Percentiles rank a stretch among this genome's conserved stretches.
Conservation (phyloP, 176 grass and related monocot genomes). For the Dactylis glomerata region DNA sequence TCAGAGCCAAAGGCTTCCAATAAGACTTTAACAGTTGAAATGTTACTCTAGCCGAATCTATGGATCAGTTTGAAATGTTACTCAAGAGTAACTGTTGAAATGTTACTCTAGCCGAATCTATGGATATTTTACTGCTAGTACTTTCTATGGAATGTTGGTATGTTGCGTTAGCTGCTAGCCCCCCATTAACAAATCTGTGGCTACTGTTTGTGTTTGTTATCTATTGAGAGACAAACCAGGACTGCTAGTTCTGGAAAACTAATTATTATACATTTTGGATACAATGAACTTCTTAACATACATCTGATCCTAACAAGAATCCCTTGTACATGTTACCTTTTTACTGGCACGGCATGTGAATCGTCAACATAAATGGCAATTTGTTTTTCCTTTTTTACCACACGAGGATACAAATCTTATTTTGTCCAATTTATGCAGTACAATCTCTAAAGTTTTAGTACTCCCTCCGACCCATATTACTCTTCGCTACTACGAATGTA, state of each 20-base stretch:
- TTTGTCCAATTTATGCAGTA: neutral
- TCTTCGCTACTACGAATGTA: too few species aligned
- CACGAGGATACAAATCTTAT: neutral
- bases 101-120: too few species aligned
- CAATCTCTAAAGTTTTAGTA: neutral
- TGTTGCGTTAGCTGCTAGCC: neutral
- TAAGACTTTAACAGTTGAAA: too few species aligned
- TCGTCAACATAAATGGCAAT: too few species aligned
- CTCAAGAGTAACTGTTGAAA: too few species aligned
- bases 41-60: too few species aligned
- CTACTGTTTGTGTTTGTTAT: neutral
- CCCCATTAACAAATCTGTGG: neutral
- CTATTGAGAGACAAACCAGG: neutral
- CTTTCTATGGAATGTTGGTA: neutral
- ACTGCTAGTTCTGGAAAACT: neutral
- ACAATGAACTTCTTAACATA: neutral
- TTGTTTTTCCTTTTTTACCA: too few species aligned
- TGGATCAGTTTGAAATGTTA: too few species aligned
- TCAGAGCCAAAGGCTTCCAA: too few species aligned
- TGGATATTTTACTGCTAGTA: neutral
- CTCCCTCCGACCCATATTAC: too few species aligned
- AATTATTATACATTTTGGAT: neutral
- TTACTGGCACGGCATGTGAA: too few species aligned
- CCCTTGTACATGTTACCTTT: neutral
- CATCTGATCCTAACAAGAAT: neutral